Base-by-base conservation (phyloP, 306 rosid genomes). In the Dryas octopetala region DNA sequence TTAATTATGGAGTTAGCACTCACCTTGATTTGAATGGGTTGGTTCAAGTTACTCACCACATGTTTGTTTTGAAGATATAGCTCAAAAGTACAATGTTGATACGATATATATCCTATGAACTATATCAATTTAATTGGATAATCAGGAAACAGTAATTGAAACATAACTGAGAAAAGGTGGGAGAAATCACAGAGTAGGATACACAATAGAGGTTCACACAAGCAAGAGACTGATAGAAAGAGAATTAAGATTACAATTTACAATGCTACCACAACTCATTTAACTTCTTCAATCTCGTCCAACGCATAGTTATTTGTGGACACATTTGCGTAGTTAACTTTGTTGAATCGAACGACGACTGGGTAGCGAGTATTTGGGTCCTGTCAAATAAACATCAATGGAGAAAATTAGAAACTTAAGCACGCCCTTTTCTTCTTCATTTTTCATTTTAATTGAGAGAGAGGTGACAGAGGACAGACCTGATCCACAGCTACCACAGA, bases 291-390 rank as follows among this genome's bases (percentile, higher is more conserved):
- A 63, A 91, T 84, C 86, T 91, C 97, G 78, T 91, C 97, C 92
- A 91, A 83, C 13, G 97, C 97, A 77, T 89, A 91, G 88, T 91
- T 91, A 88, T 91, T 91, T 74, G 97, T 91, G 48, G 97, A 91
- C 80, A 91, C 92, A 60, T 89, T 91, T 63, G 97, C 97, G 59
- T 91, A 91, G 84, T 91, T 89, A 55, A 91, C 97, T 78, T 91
- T 91, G 85, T 79, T 78, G 89, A 91, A 91, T 71, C 97, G 82
- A 82, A 91, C 97, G 73, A 91, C 97, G 7, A 91, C 97, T 41
- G 97, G 97, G 83, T 91, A 91, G 17, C 97, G 89, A 71, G 79
- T 86, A 74, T 87, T 91, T 23, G 97, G 94, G 40, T 91, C 97
- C 97, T 91, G 83, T 74, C 26, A 9, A 26, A 65, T 54, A 28